These are phyloP conservation scores for Penicillium atrosanguineum DNA, from an alignment of 495 filamentous ascomycete genomes.

Conservation along the genomic window DNA sequence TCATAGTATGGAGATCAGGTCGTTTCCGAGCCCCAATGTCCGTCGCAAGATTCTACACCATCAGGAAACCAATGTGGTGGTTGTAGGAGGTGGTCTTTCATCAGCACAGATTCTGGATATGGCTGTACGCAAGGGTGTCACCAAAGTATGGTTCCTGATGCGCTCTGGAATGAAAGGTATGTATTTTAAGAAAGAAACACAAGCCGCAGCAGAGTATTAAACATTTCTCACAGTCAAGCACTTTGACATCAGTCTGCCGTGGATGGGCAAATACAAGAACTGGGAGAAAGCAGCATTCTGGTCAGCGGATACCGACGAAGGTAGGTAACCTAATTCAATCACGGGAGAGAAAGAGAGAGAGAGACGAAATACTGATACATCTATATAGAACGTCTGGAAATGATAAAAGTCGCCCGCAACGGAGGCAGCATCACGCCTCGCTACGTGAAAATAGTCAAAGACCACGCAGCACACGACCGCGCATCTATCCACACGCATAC, in stretches of 20 bases:
- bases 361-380: background rate
- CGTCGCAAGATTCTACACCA: constrained; percentile 44
- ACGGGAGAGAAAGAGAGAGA: background rate
- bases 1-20: constrained; percentile 54
- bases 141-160: constrained; percentile 57
- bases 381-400: constrained; percentile 50
- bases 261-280: constrained; percentile 69
- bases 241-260: constrained; percentile 60
- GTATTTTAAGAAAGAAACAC: background rate
- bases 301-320: constrained; percentile 56
- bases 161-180: constrained; percentile 52
- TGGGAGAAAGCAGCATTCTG: constrained; percentile 61
- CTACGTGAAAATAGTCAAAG: constrained; percentile 53
- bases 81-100: constrained; percentile 61
- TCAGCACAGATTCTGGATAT: constrained; percentile 60
- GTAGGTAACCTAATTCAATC: constrained; percentile 13
- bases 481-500: constrained; percentile 51
- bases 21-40: constrained; percentile 46
- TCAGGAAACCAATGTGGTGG: constrained; percentile 50
- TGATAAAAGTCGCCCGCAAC: constrained; percentile 54
- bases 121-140: constrained; percentile 50
- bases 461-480: constrained; percentile 41
- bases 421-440: constrained; percentile 61
- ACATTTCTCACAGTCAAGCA: constrained; percentile 46
- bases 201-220: background rate